Base-by-base conservation (phyloP, 2,329 filamentous ascomycete genomes). In the Triangularia verruculosa region DNA sequence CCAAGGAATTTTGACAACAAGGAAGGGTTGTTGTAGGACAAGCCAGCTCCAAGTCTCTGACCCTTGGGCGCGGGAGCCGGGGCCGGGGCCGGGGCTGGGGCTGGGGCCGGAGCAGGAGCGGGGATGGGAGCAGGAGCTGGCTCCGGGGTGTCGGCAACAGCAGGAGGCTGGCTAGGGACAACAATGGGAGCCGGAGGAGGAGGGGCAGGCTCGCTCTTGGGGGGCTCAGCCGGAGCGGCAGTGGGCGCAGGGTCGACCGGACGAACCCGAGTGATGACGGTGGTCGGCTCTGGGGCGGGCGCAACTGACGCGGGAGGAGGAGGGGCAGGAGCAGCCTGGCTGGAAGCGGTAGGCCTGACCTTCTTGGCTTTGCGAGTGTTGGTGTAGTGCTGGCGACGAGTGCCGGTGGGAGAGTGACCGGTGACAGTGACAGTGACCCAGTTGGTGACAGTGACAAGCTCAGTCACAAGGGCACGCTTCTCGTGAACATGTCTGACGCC, bases 21-120 rank as follows among this genome's bases (percentile, higher is more conserved):
- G 27, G 68, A 70, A 61, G 80, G 80, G 30, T 85, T 78, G 76
- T 91, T 90, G 83, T 88, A 92, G 58, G 85, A 85, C 57, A 91
- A 76, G 76, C 89, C 89, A 8, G 39, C 39, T 7, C 39, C 39
- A 27, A 24, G 51, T 73, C 88, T 87, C 85, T 90, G 51, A 24
- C 55, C 59, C 15, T 27, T 61, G 39, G 66, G 28, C 34, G 64
- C 63, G 12, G 71, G 69, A 61, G 70, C 73, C 59, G 72, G 67
- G 20, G 68, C 64, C 47, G 72, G 62, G 55, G 72, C 61, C 15
- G 71, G 64, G 9, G 69, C 64, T 52, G 72, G 66, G 27, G 72
- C 66, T 51, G 72, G 55, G 30, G 68, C 54, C n/a, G 70, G 61
- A 12, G 59, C 39, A 6, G 67, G 51, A 5, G 61, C 34, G 15